Conservation (phyloP, 768 basidiomycete genomes). For the Hericium alpestre region DNA sequence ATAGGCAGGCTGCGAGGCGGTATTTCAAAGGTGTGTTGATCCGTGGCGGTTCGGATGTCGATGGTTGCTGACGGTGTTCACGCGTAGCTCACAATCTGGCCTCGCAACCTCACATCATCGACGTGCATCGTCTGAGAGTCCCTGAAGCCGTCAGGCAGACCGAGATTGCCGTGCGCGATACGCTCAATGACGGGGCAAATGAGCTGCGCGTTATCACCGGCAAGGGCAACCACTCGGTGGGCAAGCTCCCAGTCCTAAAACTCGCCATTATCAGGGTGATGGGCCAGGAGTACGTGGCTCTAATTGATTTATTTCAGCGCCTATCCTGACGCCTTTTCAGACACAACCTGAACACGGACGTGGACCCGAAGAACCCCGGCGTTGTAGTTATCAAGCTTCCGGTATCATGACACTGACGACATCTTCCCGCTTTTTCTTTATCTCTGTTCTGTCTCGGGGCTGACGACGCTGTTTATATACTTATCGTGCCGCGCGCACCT, state of each 20-base stretch:
- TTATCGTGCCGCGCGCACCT: background rate
- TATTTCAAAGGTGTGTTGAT: conserved; percentile 22
- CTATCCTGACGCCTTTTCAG: conserved; percentile 5
- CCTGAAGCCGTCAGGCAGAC: conserved; percentile 22
- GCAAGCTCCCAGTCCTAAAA: conserved; percentile 22
- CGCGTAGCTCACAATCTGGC: conserved; percentile 22
- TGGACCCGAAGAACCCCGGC: conserved; percentile 20
- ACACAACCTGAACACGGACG: conserved; percentile 17
- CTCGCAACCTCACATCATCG: conserved; percentile 20
- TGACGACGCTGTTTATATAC: background rate
- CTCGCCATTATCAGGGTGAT: conserved; percentile 20
- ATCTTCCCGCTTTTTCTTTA: background rate
- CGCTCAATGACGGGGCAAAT: conserved; percentile 17
- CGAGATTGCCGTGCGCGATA: conserved; percentile 23
- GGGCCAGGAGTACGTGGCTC: conserved; percentile 18
- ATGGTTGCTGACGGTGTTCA: background rate
- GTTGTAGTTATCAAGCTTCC: conserved; percentile 20
- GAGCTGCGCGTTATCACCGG: conserved; percentile 26
- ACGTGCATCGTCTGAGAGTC: conserved; percentile 25
- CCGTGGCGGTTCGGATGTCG: background rate
- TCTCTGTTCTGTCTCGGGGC: background rate
- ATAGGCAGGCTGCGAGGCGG: conserved; percentile 23
- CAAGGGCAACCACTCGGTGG: conserved; percentile 22
- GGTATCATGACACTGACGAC: conserved; percentile 3
- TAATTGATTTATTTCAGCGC: background rate